Conservation (phyloP, 139 green algal genomes). For the Chlorella sorokiniana region DNA sequence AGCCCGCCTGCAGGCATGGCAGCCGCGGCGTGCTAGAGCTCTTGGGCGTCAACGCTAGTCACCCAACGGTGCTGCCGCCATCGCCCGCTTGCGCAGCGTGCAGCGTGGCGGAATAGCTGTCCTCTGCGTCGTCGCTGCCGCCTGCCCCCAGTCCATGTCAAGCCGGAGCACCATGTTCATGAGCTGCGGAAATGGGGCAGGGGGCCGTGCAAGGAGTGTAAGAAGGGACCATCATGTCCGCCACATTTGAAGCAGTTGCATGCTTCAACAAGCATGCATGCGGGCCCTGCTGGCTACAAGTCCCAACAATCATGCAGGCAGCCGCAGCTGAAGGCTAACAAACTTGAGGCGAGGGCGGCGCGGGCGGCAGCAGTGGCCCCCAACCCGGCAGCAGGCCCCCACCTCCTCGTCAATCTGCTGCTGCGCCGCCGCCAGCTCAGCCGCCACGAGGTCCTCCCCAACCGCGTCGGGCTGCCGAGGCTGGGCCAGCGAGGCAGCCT, state of each 20-base stretch:
- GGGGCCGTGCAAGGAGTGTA: neutral
- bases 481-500: neutral
- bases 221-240: neutral
- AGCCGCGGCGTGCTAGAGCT: neutral
- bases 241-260: neutral
- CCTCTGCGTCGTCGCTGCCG: neutral
- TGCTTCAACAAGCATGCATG: neutral
- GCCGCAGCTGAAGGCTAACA: too few relatives aligned
- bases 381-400: too few relatives aligned
- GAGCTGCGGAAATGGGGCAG: neutral
- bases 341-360: too few relatives aligned
- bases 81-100: neutral
- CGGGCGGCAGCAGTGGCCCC: too few relatives aligned
- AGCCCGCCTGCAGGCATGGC: neutral
- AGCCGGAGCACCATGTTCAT: slow-evolving; percentile 12
- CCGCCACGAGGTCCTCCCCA: neutral
- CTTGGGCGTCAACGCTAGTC: neutral
- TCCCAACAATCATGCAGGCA: too few relatives aligned
- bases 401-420: slow-evolving; percentile 16
- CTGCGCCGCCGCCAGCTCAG: slow-evolving; percentile 25
- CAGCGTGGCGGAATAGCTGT: neutral
- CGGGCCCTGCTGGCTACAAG: too few relatives aligned
- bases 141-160: neutral
- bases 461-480: neutral
- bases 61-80: neutral